Evolutionary conservation across 179 eudicot genomes (phyloP), one percentile per base, ranked within the genome.

Genomic region (Beta corolliflora): DNA sequence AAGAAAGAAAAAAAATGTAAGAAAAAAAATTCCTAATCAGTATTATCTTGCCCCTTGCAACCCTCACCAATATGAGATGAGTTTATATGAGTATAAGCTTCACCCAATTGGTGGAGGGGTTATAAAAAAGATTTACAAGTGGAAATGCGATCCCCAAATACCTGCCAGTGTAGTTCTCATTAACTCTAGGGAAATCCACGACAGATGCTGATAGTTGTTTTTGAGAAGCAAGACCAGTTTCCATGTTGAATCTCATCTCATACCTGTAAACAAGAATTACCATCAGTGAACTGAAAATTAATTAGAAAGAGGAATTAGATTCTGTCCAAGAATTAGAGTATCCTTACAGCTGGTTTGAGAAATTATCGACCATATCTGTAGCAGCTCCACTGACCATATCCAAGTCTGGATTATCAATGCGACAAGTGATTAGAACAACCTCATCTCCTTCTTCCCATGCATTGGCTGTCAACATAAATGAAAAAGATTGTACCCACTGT

Each of bases 381-480:
- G 84, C 86, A 58, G 63, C 73, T 81, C 97, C 97, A 80, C 85
- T 84, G 80, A 90, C 84, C 93, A 88, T 84, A 79, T 91, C 97
- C 74, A 92, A 84, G 82, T 94, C 93, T n/a, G 92, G 94, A 73
- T 95, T 90, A 70, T 91, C 87, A 76, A 95, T 78, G 80, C 98
- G 97, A 53, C 93, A 94, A 81, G 94, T 90, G 68, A 94, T 89
- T 66, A 94, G 72, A 80, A 95, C 95, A 75, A 94, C 91, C 84
- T 95, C 99, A 78, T 95, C 99, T 77, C 95, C 99, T 87, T 94
- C 98, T 88, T 95, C 99, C 99, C 99, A 95, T 50, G 99, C 95
- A 87, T 95, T 95, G 73, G 98, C 99, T 95, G 88, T 67, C 46
- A 80, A 77, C 46, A 75, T 60, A 78, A 25, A 44, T 59, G 31